Evolutionary conservation across 257 asterid genomes (phyloP).

Genomic region (Nicotiana obtusifolia): DNA sequence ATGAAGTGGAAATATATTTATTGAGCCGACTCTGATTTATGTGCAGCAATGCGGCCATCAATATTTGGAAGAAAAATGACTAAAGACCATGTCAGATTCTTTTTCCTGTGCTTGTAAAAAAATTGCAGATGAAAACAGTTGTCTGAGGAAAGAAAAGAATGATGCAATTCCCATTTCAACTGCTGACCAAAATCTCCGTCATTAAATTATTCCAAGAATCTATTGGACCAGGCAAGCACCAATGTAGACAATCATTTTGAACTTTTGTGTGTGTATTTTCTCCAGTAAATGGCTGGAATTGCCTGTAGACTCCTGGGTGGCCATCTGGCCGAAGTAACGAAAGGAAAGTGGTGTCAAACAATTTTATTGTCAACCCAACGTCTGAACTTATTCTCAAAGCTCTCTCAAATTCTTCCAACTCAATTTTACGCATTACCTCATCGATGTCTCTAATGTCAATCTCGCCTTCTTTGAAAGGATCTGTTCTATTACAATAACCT

Average conservation of each 20-base stretch:
- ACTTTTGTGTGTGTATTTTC: slow-evolving; percentile 28
- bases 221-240: slow-evolving; percentile 92
- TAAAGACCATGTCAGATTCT: not conserved
- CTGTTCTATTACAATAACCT: slow-evolving; percentile 48
- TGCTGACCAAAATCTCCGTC: slow-evolving; percentile 56
- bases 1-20: not conserved
- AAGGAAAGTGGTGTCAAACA: slow-evolving; percentile 50
- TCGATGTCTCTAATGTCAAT: slow-evolving; percentile 33
- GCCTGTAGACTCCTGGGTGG: slow-evolving; percentile 70
- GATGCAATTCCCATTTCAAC: slow-evolving; percentile 17
- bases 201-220: slow-evolving; percentile 81
- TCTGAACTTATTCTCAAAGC: slow-evolving; percentile 30
- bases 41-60: not conserved
- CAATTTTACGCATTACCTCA: slow-evolving; percentile 35
- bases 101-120: not conserved
- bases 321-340: slow-evolving; percentile 75
- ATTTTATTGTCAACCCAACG: slow-evolving; percentile 39
- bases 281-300: slow-evolving; percentile 48
- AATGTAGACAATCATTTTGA: slow-evolving; percentile 66
- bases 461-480: slow-evolving; percentile 54
- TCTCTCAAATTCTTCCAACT: slow-evolving; percentile 44
- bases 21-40: not conserved
- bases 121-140: not conserved
- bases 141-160: not conserved
- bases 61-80: not conserved